Evolutionary conservation across 805 yeast species (phyloP).

Genomic region (Pichia sporocuriosa): DNA sequence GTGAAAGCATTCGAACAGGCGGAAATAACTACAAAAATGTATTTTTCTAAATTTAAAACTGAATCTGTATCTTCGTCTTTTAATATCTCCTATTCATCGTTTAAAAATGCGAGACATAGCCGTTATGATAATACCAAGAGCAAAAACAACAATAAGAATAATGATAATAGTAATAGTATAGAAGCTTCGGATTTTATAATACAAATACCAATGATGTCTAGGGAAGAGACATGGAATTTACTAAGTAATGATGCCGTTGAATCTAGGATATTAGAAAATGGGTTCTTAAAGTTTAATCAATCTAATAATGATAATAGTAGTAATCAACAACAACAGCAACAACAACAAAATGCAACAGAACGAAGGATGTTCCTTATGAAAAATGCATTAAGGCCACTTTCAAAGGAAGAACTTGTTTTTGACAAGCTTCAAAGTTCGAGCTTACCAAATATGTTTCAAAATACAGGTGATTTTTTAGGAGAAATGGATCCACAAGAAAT

Average conservation of each 20-base stretch:
- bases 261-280: neutral
- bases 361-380: constrained; percentile 23
- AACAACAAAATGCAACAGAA: constrained; percentile 14
- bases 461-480: constrained; percentile 22
- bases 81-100: too few species aligned
- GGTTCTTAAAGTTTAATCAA: neutral
- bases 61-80: too few species aligned
- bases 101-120: too few species aligned
- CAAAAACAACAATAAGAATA: neutral
- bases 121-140: constrained; percentile 2
- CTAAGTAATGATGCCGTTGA: constrained; percentile 5
- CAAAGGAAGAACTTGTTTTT: constrained; percentile 20
- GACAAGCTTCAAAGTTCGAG: constrained; percentile 20
- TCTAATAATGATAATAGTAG: neutral
- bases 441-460: constrained; percentile 24
- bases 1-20: constrained; percentile 33
- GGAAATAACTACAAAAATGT: constrained; percentile 28
- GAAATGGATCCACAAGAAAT: constrained; percentile 26
- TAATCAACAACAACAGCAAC: neutral
- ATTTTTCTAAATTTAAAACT: constrained; percentile 20
- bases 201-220: constrained; percentile 21
- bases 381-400: constrained; percentile 23
- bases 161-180: neutral
- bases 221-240: constrained; percentile 16
- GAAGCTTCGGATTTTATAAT: constrained; percentile 12